Base-by-base conservation (phyloP, 345 rosid species). In the Eucalyptus guilfoylei region DNA sequence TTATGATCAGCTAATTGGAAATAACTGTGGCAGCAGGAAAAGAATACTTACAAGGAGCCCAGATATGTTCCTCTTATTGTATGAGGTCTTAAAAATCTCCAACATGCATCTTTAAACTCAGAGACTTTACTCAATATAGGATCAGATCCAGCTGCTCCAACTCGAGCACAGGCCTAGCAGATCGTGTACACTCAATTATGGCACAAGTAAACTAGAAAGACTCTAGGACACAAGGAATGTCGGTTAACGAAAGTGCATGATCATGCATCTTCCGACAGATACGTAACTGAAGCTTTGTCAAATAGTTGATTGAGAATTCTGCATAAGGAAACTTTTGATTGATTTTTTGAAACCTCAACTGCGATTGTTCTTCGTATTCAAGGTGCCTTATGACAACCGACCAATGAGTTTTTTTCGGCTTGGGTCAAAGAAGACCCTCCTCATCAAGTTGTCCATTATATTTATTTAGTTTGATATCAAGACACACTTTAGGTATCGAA, bases 1-100 rank as follows among this genome's bases (percentile, higher is more conserved):
- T 7, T 72, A 54, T 76, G 21, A 80, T 30, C 49, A 26, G 28
- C 86, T 34, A 86, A 64, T 67, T 60, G 28, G 8, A 48, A 81
- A 50, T 48, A 19, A 54, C 47, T 32, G 14, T 19, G 58, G 47
- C 16, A 89, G 49, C 21, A 26, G 42, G 17, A 44, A 30, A 83
- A 60, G 64, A 60, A 86, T 12, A 62, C 97, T 91, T 67, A 96
- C 99, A 90, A 89, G 80, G 98, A 96, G 48, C 98, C 99, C 90
- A 96, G 90, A 89, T 95, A 94, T 49, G 99, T 97, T 93, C 99
- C 99, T 4, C 99, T 96, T 87, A 96, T 97, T 3, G 99, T 95
- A 89, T 97, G 99, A 10, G 99, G 99, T 92, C 98, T 95, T 44
- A 97, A 93, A 93, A 97, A 96, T 94, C 99, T 96, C 99, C 99